Conservation (phyloP, 2,329 filamentous ascomycete genomes). For the Epicoccum nigrum region DNA sequence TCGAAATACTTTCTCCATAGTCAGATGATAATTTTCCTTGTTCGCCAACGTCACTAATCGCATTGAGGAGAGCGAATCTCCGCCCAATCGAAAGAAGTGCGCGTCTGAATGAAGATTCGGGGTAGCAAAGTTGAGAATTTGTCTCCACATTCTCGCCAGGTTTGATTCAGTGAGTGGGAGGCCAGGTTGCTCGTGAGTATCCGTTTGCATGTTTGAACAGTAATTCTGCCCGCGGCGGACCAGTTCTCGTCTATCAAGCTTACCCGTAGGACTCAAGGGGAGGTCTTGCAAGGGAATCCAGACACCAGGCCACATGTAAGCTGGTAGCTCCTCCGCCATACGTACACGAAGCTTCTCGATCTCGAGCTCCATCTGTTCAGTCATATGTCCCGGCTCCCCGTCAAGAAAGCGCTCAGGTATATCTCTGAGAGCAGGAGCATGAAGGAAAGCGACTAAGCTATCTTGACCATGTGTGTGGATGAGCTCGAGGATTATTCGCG, state of each 20-base stretch:
- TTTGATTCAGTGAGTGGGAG: too few relatives aligned
- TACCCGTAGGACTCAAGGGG: neutral
- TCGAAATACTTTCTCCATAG: conserved; percentile 13
- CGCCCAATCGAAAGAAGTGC: conserved; percentile 21
- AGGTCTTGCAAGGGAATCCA: conserved; percentile 2
- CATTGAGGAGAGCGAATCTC: conserved; percentile 23
- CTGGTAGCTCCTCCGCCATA: conserved; percentile 3
- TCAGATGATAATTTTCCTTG: conserved; percentile 9
- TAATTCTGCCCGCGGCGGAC: neutral
- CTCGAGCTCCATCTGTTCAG: conserved; percentile 11
- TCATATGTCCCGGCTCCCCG: neutral
- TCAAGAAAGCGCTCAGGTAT: neutral
- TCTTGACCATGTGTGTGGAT: conserved; percentile 13
- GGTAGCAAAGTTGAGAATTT: neutral
- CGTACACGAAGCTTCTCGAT: conserved; percentile 38
- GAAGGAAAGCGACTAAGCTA: conserved; percentile 6
- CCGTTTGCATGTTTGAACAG: too few relatives aligned
- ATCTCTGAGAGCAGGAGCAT: conserved; percentile 3
- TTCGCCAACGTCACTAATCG: conserved; percentile 12
- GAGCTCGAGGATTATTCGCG: conserved; percentile 6
- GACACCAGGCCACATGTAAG: conserved; percentile 3
- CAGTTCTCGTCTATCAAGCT: conserved; percentile 2
- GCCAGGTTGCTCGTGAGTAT: too few relatives aligned
- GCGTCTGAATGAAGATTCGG: neutral
- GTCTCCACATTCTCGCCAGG: neutral